These are phyloP conservation scores for Trichoderma cornu-damae DNA, from an alignment of 2,329 filamentous ascomycete species.

Conservation along the genomic window DNA sequence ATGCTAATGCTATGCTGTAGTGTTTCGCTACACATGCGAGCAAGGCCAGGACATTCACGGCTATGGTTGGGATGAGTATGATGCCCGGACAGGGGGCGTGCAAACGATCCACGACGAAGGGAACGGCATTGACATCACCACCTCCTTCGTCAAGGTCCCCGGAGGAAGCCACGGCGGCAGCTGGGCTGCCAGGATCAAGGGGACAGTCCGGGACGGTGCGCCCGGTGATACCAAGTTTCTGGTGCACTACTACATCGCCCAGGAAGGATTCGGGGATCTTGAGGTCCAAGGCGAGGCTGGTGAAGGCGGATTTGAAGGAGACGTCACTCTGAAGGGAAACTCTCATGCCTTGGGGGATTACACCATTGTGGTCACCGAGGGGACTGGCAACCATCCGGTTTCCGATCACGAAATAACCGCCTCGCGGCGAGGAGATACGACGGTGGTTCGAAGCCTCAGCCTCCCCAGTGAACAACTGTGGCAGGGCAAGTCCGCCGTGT, in stretches of 20 bases:
- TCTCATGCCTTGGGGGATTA: slow-evolving; percentile 73
- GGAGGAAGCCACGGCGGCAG: slow-evolving; percentile 80
- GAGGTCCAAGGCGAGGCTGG: slow-evolving; percentile 50
- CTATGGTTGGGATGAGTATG: slow-evolving; percentile 98
- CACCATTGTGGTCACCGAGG: slow-evolving; percentile 69
- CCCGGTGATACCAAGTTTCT: slow-evolving; percentile 65
- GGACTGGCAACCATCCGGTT: slow-evolving; percentile 56
- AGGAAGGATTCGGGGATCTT: slow-evolving; percentile 69
- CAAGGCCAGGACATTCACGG: slow-evolving; percentile 90
- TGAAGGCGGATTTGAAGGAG: slow-evolving; percentile 47
- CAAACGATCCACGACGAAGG: slow-evolving; percentile 87
- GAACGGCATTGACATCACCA: slow-evolving; percentile 86
- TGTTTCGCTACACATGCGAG: slow-evolving; percentile 90
- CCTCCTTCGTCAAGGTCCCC: slow-evolving; percentile 88
- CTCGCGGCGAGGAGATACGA: slow-evolving; percentile 68
- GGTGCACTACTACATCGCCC: slow-evolving; percentile 72
- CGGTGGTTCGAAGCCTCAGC: slow-evolving; percentile 66
- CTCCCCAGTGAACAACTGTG: slow-evolving; percentile 67
- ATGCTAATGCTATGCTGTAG: slow-evolving; percentile 39
- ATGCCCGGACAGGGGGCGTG: slow-evolving; percentile 77
- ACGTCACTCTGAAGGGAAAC: slow-evolving; percentile 66
- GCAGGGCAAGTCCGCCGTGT: slow-evolving; percentile 68
- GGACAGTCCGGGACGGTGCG: slow-evolving; percentile 66
- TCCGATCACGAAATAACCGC: slow-evolving; percentile 62
- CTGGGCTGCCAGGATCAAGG: slow-evolving; percentile 87